These are phyloP conservation scores for Fistulinella prunicolor DNA, from an alignment of 768 basidiomycete species.

Conservation along the genomic window DNA sequence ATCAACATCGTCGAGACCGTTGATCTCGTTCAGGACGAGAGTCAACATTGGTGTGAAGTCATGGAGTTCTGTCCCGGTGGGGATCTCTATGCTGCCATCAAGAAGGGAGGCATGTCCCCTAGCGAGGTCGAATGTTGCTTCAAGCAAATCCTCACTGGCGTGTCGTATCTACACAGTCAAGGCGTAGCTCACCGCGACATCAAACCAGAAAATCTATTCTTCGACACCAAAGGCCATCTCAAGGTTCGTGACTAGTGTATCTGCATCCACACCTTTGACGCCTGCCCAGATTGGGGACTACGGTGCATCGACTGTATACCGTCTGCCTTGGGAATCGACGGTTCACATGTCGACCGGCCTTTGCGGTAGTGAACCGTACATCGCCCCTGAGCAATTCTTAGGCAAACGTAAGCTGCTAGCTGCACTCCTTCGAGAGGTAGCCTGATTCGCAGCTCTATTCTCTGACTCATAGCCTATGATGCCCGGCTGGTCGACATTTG, in stretches of 20 bases:
- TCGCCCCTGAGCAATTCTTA: conserved; percentile 96
- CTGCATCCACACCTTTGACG: conserved; percentile 7
- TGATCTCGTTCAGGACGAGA: conserved; percentile 98
- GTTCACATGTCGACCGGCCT: conserved; percentile 96
- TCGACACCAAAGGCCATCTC: conserved; percentile 87
- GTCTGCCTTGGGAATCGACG: conserved; percentile 96
- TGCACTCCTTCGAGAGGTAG: conserved; percentile 34
- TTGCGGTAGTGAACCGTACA: conserved; percentile 98
- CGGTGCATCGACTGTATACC: conserved; percentile 97
- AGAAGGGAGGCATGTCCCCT: conserved; percentile 90
- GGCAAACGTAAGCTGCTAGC: conserved; percentile 80
- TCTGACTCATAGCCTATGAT: conserved; percentile 73
- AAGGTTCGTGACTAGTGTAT: conserved; percentile 58
- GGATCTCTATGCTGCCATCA: conserved; percentile 97
- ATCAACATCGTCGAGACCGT: conserved; percentile 97
- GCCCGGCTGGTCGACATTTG: conserved; percentile 97
- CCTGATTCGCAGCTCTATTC: conserved; percentile 37
- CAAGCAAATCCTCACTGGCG: conserved; percentile 89
- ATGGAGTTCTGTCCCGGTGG: conserved; percentile 99
- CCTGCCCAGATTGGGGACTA: conserved; percentile 87
- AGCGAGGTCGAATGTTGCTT: conserved; percentile 97
- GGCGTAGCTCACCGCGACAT: conserved; percentile 98
- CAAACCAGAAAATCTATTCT: conserved; percentile 97
- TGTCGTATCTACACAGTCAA: conserved; percentile 90
- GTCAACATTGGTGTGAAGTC: conserved; percentile 96